A percentile compares a stretch with the other conserved stretches of the same genome.
These are phyloP conservation scores for Daldinia loculata DNA, from an alignment of 495 filamentous ascomycete genomes.

Conservation along the genomic window DNA sequence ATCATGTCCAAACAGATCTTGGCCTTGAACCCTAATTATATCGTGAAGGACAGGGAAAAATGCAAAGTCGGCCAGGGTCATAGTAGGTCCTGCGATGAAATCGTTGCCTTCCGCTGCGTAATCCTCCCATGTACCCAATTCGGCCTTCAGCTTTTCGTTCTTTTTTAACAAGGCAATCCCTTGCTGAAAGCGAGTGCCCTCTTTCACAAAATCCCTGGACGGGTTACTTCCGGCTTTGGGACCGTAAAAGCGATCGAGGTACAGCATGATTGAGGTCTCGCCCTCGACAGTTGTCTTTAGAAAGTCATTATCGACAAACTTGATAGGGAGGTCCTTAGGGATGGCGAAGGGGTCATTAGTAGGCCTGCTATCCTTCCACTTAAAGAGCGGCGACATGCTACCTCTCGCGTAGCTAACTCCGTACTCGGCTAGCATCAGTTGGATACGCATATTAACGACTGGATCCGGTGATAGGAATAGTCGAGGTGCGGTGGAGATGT, in stretches of 20 bases:
- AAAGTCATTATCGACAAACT: conserved; percentile 65
- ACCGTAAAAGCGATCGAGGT: conserved; percentile 62
- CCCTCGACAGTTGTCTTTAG: conserved; percentile 57
- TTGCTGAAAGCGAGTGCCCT: conserved; percentile 51
- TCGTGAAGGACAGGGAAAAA: conserved; percentile 76
- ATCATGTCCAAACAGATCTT: conserved; percentile 34
- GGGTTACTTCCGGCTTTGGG: conserved; percentile 39
- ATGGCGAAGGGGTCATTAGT: conserved; percentile 22
- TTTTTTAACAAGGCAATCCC: conserved; percentile 49
- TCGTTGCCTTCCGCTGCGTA: conserved; percentile 51
- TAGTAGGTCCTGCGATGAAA: conserved; percentile 65
- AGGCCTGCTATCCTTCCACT: conserved; percentile 42
- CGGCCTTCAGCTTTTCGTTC: conserved; percentile 49
- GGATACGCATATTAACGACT: conserved; percentile 66
- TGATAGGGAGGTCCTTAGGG: conserved; percentile 48
- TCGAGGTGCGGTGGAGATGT: conserved; percentile 64
- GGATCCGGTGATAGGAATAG: conserved; percentile 62
- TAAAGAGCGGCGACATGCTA: conserved; percentile 48
- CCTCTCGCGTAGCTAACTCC: conserved; percentile 63
- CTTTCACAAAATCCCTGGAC: conserved; percentile 46
- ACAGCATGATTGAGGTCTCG: conserved; percentile 61
- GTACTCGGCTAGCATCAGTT: conserved; percentile 66
- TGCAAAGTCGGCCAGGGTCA: conserved; percentile 73
- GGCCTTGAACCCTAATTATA: conserved; percentile 52
- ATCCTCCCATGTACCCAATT: conserved; percentile 60